Evolutionary conservation across 306 rosid species (phyloP).

Genomic region (Sesbania bispinosa): DNA sequence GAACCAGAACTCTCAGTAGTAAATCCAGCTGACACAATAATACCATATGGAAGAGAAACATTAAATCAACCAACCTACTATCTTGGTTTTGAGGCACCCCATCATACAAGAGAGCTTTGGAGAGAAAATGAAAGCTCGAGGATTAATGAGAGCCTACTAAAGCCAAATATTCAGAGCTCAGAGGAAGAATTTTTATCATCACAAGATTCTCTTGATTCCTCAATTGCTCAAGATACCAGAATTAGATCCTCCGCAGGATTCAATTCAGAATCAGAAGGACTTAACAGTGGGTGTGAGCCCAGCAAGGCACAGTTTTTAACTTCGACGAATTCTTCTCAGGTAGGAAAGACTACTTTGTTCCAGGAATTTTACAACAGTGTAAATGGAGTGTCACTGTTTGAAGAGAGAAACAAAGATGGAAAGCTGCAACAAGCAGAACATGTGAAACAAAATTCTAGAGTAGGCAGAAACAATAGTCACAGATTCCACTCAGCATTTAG

Average conservation of each 20-base stretch:
- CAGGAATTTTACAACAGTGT: constrained; percentile 51
- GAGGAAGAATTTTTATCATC: constrained; percentile 71
- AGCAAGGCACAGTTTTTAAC: constrained; percentile 31
- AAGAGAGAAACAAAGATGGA: constrained; percentile 39
- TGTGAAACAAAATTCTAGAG: constrained; percentile 33
- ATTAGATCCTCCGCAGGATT: constrained; percentile 48
- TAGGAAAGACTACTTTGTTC: constrained; percentile 40
- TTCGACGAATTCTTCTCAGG: constrained; percentile 33
- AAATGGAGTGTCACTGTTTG: constrained; percentile 38
- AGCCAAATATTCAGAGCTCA: constrained; percentile 40
- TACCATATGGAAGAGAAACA: constrained; percentile 34
- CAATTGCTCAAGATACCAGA: constrained; percentile 57
- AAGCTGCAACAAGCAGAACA: constrained; percentile 28
- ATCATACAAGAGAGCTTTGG: constrained; percentile 37
- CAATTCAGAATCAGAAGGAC: constrained; percentile 70
- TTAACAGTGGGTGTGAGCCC: constrained; percentile 32
- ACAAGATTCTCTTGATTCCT: constrained; percentile 74
- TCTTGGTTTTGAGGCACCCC: constrained; percentile 34
- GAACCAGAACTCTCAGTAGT: constrained; percentile 49
- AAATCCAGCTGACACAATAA: constrained; percentile 39
- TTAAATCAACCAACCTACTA: constrained; percentile 38
- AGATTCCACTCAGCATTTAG: constrained; percentile 36
- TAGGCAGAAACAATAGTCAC: constrained; percentile 30
- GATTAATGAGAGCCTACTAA: constrained; percentile 24
- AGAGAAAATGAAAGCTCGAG: constrained; percentile 31